Evolutionary conservation across 176 grass and related monocot genomes (phyloP), one percentile per base, ranked within the genome.

Genomic region (Avena insularis): DNA sequence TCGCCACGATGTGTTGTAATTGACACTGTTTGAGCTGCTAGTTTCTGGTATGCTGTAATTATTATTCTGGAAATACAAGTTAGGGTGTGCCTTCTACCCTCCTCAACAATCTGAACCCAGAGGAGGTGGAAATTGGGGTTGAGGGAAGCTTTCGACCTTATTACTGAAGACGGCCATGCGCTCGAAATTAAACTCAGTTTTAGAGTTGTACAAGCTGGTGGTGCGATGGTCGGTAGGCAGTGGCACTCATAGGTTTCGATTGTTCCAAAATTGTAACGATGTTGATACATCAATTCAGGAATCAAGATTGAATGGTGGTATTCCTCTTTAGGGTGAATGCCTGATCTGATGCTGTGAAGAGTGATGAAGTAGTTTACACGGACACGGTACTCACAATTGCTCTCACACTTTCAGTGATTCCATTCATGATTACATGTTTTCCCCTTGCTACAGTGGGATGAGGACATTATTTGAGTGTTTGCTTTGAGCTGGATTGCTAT

Each of bases 401-500:
- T 6, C 53, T 64, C 23, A 71, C 16, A 79, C 46, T 43, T n/a
- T 33, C 56, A 60, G 16, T 15, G 9, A 29, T 55, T 46, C 20
- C 50, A 33, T 67, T 90, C 36, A 83, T 71, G 46, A 79, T 83
- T 79, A 48, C 17, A 45, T 78, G 75, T 36, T 69, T 16, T 77
- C 19, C 67, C 45, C 20, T 85, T 67, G 2, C 9, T 61, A 35
- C 1, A 12, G 36, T 57, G 29, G 20, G 20, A 31, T 7, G 60
- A 50, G 35, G n/a, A 29, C 43, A 55, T 6, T 33, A 23, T 66
- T 76, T 53, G 48, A 49, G 50, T 31, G 27, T 35, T 56, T 77
- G 75, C 27, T 56, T 77, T 77, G 75, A 77, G 75, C 27, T 77
- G 75, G 75, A 4, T 77, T 77, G 50, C 27, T 33, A 54, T 27